Conservation (phyloP, 768 basidiomycete genomes). For the Serendipita sp. region DNA sequence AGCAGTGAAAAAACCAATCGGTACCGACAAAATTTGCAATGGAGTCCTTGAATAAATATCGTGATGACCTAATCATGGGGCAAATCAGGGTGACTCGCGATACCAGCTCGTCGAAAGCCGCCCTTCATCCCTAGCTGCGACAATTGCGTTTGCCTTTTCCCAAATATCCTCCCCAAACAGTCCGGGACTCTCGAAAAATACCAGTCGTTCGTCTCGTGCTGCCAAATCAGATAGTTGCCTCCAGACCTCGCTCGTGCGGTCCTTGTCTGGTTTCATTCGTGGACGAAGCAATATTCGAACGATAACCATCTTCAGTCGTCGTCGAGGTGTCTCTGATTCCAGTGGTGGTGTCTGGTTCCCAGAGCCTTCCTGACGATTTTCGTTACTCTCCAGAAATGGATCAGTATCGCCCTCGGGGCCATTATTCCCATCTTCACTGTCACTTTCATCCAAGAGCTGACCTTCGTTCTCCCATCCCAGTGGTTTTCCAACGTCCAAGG, state of each 20-base stretch:
- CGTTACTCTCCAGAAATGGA: neutral
- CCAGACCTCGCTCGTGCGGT: neutral
- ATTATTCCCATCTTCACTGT: neutral
- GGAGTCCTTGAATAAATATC: neutral
- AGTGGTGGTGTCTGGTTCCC: neutral
- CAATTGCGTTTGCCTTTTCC: neutral
- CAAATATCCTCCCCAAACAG: conserved; percentile 1
- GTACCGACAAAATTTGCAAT: neutral
- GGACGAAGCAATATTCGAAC: neutral
- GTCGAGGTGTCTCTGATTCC: neutral
- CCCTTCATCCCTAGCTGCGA: neutral
- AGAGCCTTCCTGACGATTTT: neutral
- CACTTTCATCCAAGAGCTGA: neutral
- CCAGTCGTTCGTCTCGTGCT: neutral
- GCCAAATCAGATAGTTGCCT: neutral
- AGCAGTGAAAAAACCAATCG: too few relatives aligned
- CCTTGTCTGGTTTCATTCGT: neutral
- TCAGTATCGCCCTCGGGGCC: neutral
- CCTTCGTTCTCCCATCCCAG: neutral
- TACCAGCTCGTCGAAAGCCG: conserved; percentile 1
- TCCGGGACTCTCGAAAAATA: neutral
- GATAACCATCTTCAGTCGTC: neutral
- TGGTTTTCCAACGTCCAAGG: neutral
- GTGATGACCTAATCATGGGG: neutral
- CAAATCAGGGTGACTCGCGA: neutral